Base-by-base conservation (phyloP, 2,329 filamentous ascomycete genomes). In the Aspergillus pseudonomiae region DNA sequence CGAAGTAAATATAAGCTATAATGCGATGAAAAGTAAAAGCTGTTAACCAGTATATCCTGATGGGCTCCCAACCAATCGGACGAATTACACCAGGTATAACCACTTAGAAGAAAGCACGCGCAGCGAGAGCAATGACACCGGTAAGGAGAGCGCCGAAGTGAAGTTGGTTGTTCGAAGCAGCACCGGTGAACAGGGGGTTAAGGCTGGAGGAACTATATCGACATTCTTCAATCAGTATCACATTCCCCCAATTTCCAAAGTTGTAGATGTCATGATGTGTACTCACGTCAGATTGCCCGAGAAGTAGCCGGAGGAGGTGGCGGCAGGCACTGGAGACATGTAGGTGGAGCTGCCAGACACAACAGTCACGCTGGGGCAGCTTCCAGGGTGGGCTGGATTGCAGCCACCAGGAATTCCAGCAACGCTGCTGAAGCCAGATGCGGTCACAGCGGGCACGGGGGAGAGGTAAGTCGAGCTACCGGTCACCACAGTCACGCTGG, bases 261-360 rank as follows among this genome's bases (percentile, higher is more conserved):
- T 6, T 19, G 16, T 6, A 41, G 3, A 9, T 41, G 7, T 19
- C 0, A 3, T 19, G 1, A 14, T 16, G 32, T 30, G 24, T 1
- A 54, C 52, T 54, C 24, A 54, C 52, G 52, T 54, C 30, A 54
- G 52, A n/a, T 54, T 54, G 0, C 52, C 52, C 1, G 28, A 34
- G 19, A 9, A 54, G 10, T 21, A 11, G 19, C 19, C 30, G 24
- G 30, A 36, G 16, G 52, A 32, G 3, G 52, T 54, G 4, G 52
- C 52, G 4, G 9, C 52, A 9, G 52, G 52, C 10, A 54, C 52
- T 6, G 52, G 52, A 3, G 52, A 54, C 28, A 54, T 36, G 52
- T 54, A 54, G 30, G 52, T 54, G 19, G 52, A 54, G 28, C 52
- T 54, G 30, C 52, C 52, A 16, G 52, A 54, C 30, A 54, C 52